These are phyloP conservation scores for Diplodia intermedia DNA, from an alignment of 2,329 filamentous ascomycete species.

Conservation along the genomic window DNA sequence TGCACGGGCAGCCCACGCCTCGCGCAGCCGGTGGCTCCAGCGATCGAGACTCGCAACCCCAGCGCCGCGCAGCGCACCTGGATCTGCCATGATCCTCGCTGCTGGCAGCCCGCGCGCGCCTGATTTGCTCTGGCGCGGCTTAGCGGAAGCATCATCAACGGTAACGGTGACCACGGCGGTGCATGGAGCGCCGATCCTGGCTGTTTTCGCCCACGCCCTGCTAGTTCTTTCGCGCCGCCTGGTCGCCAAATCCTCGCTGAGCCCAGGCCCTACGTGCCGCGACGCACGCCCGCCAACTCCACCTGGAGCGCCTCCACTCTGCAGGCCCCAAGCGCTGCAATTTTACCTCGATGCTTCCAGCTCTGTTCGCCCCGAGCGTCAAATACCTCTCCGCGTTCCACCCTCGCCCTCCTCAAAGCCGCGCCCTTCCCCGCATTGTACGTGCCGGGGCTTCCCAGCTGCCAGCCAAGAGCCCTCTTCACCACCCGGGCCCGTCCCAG, in stretches of 20 bases:
- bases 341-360: conserved; percentile 23
- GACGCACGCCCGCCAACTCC: conserved; percentile 22
- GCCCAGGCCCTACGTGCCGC: conserved; percentile 33
- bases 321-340: conserved; percentile 21
- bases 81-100: conserved; percentile 31
- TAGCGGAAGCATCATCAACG: conserved; percentile 30
- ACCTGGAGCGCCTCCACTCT: conserved; percentile 31
- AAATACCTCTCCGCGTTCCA: conserved; percentile 12
- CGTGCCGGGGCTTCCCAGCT: conserved; percentile 26
- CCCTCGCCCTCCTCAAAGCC: not conserved
- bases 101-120: conserved; percentile 25
- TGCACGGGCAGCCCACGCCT: conserved; percentile 25
- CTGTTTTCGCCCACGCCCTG: conserved; percentile 26
- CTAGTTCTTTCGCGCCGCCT: conserved; percentile 30
- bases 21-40: conserved; percentile 28
- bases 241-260: conserved; percentile 25
- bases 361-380: conserved; percentile 6
- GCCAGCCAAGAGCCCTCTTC: conserved; percentile 23
- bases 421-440: conserved; percentile 31
- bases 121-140: conserved; percentile 30
- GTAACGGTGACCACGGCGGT: conserved; percentile 29
- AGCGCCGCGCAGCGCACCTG: conserved; percentile 27
- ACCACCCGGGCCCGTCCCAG: conserved; percentile 10
- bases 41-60: conserved; percentile 28
- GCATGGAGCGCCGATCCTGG: conserved; percentile 30